These are phyloP conservation scores for Trametes elegans DNA, from an alignment of 768 basidiomycete species.

Conservation along the genomic window DNA sequence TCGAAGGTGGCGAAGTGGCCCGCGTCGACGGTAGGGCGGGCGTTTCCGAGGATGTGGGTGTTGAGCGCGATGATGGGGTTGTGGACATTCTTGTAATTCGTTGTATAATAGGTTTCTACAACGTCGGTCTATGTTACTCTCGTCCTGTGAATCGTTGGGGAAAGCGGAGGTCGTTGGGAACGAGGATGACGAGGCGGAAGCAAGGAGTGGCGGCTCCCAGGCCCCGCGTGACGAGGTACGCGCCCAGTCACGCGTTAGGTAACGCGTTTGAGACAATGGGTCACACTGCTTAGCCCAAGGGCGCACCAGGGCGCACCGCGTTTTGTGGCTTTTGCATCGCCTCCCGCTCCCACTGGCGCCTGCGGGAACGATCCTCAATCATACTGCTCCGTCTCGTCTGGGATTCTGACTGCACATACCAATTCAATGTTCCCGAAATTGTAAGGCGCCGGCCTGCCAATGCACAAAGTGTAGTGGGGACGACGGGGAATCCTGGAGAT, in stretches of 20 bases:
- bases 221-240: slow-evolving; percentile 3
- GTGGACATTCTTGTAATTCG: slow-evolving; percentile 6
- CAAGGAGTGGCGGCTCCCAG: not conserved
- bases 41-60: not conserved
- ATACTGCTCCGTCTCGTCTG: too few relatives aligned
- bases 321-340: too few relatives aligned
- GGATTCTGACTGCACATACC: too few relatives aligned
- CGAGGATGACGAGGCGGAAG: slow-evolving; percentile 2
- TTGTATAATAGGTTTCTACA: too few relatives aligned
- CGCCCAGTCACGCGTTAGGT: slow-evolving; percentile 3
- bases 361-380: too few relatives aligned
- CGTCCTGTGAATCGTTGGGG: not conserved
- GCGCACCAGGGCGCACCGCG: too few relatives aligned
- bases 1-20: slow-evolving; percentile 15
- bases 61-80: slow-evolving; percentile 12
- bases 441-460: too few relatives aligned
- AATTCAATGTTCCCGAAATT: too few relatives aligned
- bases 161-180: not conserved
- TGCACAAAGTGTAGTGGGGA: too few relatives aligned
- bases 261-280: not conserved
- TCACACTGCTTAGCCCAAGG: too few relatives aligned
- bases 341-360: too few relatives aligned
- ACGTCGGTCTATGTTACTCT: not conserved
- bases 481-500: too few relatives aligned
- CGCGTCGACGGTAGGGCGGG: slow-evolving; percentile 9